Evolutionary conservation across 2,329 filamentous ascomycete genomes (phyloP), one percentile per base, ranked within the genome.

Genomic region (Stachybotrys chartarum): DNA sequence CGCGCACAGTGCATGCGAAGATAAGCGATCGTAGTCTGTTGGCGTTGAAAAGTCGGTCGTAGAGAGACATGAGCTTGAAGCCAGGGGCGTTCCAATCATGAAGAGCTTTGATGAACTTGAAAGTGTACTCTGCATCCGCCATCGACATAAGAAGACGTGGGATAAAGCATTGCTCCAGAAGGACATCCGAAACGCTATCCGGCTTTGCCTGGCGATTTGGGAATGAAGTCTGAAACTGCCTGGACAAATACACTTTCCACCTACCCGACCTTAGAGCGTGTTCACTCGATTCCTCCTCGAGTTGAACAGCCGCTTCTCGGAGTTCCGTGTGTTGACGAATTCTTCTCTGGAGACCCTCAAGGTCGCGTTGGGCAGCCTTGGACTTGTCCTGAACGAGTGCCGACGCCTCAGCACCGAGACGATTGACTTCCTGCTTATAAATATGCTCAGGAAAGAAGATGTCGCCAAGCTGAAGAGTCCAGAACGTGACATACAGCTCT

Each of bases 161-260:
- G n/a, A 97, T 72, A 61, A 99, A 85, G 68, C 94, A 99, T 63
- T 95, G 87, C 70, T 97, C 91, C 10, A 99, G 80, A 17, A 99
- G 74, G 4, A 83, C 80, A 63, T 91, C 84, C 53, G 93, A 89
- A 5, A 95, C 78, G 7, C 76, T 77, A 56, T 88, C 85, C 45
- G 80, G 74, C 63, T 85, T 88, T 24, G 80, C 75, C 57, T 82
- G 79, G 60, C 84, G 79, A 10, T 82, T 79, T 5, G 81, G 80
- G 68, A 97, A 97, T 85, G 92, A 97, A 55, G 80, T 73, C 60
- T 85, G 78, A 67, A 92, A 91, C 64, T 93, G 89, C 59, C 86
- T 86, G 54, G 83, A 83, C 50, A 97, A 74, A 60, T 88, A 83
- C 53, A 83, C 77, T 61, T 85, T 85, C 60, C 84, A 87, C 63